phyloP scores from a whole-genome alignment of 2,329 filamentous ascomycete species.

The Penicillium decumbens region DNA sequence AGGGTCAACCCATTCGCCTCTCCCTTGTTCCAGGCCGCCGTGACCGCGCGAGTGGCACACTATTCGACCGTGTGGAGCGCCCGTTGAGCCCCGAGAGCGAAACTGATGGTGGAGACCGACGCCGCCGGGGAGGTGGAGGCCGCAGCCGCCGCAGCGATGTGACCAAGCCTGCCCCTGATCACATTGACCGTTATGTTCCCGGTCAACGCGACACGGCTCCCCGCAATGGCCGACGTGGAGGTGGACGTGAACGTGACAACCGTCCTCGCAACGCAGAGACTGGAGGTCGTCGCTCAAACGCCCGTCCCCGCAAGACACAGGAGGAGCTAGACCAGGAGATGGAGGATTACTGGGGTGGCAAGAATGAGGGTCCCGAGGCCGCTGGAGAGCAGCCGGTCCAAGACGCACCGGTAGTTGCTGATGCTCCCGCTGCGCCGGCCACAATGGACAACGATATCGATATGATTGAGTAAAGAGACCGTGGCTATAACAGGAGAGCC shows the following conservation, averaged over 20 bases:
- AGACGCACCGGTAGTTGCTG: slow-evolving; percentile 25
- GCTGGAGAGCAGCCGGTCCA: slow-evolving; percentile 31
- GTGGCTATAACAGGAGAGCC: background rate
- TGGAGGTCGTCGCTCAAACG: slow-evolving; percentile 41
- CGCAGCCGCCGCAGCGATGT: slow-evolving; percentile 51
- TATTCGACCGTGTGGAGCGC: slow-evolving; percentile 60
- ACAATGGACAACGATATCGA: slow-evolving; percentile 52
- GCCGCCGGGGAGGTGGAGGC: slow-evolving; percentile 40
- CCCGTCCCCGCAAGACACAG: slow-evolving; percentile 54
- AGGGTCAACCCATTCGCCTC: slow-evolving; percentile 77
- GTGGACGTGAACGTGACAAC: slow-evolving; percentile 42
- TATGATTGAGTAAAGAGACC: slow-evolving; percentile 58
- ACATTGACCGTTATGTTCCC: slow-evolving; percentile 76
- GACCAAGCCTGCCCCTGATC: slow-evolving; percentile 56
- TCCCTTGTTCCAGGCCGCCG: slow-evolving; percentile 56
- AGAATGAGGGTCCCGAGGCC: slow-evolving; percentile 34
- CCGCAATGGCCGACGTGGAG: slow-evolving; percentile 48
- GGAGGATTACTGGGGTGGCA: slow-evolving; percentile 78
- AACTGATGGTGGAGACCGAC: slow-evolving; percentile 29
- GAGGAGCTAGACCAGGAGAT: slow-evolving; percentile 95
- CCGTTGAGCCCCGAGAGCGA: slow-evolving; percentile 41
- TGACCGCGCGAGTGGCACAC: slow-evolving; percentile 51
- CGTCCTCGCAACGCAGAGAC: slow-evolving; percentile 13
- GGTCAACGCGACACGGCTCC: slow-evolving; percentile 46
- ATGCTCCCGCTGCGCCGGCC: slow-evolving; percentile 27